Evolutionary conservation across 225 moss, liverwort and hornwort genomes (phyloP).

Genomic region (Marchantia polymorpha): DNA sequence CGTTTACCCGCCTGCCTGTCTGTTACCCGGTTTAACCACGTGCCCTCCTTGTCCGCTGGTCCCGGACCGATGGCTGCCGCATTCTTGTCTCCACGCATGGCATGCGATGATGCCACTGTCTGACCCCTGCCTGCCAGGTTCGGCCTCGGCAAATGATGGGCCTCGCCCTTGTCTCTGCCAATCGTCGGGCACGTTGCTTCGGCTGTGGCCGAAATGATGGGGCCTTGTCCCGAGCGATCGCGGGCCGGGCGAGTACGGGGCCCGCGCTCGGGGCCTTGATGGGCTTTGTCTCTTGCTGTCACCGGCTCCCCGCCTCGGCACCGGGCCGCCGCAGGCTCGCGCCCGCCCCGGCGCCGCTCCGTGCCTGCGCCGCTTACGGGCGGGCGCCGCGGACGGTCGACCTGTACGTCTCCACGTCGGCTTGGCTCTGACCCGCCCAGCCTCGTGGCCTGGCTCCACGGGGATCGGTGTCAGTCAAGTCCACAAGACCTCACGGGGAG

Average conservation of each 20-base stretch:
- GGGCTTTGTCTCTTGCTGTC: constrained; percentile 4
- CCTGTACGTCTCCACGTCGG: not conserved
- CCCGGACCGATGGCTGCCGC: constrained; percentile 4
- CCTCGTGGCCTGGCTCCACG: no score
- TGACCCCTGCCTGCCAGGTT: constrained; percentile 2
- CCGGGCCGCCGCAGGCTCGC: not conserved
- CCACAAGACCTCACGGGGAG: constrained; percentile 4
- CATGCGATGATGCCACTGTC: not conserved
- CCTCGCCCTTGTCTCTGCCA: not conserved
- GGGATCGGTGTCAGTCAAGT: not conserved
- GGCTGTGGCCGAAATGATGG: no score
- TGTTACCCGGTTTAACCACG: constrained; percentile 11
- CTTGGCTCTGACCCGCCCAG: not conserved
- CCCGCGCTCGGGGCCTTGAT: not conserved
- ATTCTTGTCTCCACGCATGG: constrained; percentile 11
- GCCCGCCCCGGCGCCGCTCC: not conserved
- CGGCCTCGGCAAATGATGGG: constrained; percentile 4
- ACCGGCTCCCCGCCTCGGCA: not conserved
- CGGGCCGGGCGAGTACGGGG: not conserved
- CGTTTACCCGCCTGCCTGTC: constrained; percentile 15
- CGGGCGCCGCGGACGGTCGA: not conserved
- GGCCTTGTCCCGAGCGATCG: not conserved
- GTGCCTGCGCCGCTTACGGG: not conserved
- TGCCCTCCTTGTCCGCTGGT: constrained; percentile 8
- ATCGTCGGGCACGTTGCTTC: no score